Conservation (phyloP, 306 rosid species). For the Vigna trinervia region DNA sequence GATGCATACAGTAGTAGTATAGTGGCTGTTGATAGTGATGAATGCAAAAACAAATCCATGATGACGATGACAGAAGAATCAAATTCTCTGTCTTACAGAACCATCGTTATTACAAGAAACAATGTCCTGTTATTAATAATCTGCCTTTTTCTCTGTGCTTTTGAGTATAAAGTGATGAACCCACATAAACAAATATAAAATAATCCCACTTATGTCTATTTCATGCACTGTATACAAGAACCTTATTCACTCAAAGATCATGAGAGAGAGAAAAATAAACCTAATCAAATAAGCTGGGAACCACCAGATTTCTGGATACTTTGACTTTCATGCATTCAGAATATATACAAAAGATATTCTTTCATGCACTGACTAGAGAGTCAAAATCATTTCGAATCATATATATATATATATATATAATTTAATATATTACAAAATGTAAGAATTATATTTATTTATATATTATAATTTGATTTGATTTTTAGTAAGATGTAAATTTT, state of each 20-base stretch:
- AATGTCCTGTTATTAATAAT: neutral
- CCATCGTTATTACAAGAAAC: neutral
- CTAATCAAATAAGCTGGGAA: neutral
- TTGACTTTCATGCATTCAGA: conserved; percentile 50
- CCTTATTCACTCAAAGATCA: neutral
- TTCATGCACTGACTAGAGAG: conserved; percentile 3
- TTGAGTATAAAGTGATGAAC: conserved; percentile 3
- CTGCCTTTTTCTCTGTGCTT: neutral
- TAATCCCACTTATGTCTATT: neutral
- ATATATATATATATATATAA: too few relatives aligned
- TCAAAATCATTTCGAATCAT: neutral
- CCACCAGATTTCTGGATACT: conserved; percentile 8
- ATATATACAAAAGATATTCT: neutral
- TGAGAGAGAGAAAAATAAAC: neutral
- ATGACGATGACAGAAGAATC: neutral
- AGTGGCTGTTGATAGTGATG: too few relatives aligned
- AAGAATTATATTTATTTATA: too few relatives aligned
- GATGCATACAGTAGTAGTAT: too few relatives aligned
- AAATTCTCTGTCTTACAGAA: neutral
- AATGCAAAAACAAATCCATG: neutral
- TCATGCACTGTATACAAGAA: neutral
- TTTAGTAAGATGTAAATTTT: too few relatives aligned
- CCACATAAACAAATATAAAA: neutral
- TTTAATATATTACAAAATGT: too few relatives aligned
- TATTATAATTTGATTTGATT: too few relatives aligned